A percentile compares a stretch with the other conserved stretches of the same genome.
Conservation (phyloP, 805 yeast species). For the Nakazawaea sp. region DNA sequence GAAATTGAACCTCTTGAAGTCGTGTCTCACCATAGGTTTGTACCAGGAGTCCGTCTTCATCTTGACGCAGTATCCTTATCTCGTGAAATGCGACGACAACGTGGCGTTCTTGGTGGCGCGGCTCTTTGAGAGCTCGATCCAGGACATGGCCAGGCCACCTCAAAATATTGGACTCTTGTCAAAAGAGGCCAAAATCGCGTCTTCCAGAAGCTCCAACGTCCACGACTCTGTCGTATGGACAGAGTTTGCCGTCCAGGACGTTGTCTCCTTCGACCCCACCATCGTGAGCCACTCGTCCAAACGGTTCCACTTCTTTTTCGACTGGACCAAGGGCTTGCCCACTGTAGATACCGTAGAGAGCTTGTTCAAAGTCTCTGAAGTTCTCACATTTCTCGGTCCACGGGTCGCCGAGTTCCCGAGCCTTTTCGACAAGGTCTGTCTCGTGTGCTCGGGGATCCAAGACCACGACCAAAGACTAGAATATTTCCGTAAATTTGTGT, state of each 20-base stretch:
- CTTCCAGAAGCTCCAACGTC: constrained; percentile 13
- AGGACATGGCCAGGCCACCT: constrained; percentile 31
- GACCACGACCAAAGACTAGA: constrained; percentile 42
- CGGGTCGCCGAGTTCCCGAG: constrained; percentile 39
- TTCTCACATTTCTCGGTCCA: constrained; percentile 49
- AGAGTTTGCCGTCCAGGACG: constrained; percentile 4
- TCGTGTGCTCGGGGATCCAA: constrained; percentile 38
- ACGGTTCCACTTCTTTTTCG: constrained; percentile 34
- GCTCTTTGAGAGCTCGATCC: constrained; percentile 39
- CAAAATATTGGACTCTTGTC: constrained; percentile 6
- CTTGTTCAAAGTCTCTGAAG: constrained; percentile 39
- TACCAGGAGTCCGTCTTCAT: constrained; percentile 56
- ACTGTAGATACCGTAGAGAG: constrained; percentile 30
- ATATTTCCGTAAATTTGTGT: constrained; percentile 56
- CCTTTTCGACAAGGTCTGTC: constrained; percentile 51
- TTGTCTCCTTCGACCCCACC: constrained; percentile 6
- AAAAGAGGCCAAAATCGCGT: constrained; percentile 20
- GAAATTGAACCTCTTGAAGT: constrained; percentile 42
- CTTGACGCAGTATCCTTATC: constrained; percentile 52
- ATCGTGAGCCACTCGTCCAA: constrained; percentile 9
- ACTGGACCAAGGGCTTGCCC: constrained; percentile 42
- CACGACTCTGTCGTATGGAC: background rate
- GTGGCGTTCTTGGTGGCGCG: constrained; percentile 41
- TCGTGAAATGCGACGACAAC: constrained; percentile 47
- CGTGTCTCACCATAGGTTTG: constrained; percentile 52